Evolutionary conservation across 257 asterid species (phyloP).

Genomic region (Mentha longifolia): DNA sequence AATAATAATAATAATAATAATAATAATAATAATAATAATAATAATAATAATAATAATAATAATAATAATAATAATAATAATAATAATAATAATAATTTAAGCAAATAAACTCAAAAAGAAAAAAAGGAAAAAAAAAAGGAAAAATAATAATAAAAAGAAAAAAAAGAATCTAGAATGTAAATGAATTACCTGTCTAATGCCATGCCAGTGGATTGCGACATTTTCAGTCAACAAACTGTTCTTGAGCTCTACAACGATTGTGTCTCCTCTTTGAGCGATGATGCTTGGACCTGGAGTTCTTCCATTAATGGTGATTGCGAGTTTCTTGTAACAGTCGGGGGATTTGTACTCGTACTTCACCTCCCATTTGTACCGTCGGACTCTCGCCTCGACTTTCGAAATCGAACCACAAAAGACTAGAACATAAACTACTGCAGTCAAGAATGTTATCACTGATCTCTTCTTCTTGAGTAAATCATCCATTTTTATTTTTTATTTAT

Average conservation of each 20-base stretch:
- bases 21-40: too few species aligned
- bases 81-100: too few species aligned
- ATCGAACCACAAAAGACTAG: not conserved
- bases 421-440: not conserved
- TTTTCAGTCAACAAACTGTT: constrained; percentile 76
- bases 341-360: constrained; percentile 78
- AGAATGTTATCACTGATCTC: constrained; percentile 6
- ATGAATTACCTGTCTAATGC: constrained; percentile 80
- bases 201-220: constrained; percentile 95
- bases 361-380: constrained; percentile 75
- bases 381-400: constrained; percentile 49
- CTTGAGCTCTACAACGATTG: constrained; percentile 74
- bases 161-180: not conserved
- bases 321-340: constrained; percentile 80
- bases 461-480: not conserved
- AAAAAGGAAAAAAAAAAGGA: too few species aligned
- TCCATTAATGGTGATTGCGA: constrained; percentile 78
- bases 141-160: not conserved
- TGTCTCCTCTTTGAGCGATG: constrained; percentile 76
- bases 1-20: not conserved
- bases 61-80: too few species aligned
- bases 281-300: constrained; percentile 85
- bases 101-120: not conserved
- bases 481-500: constrained; percentile 14
- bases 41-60: too few species aligned